Base-by-base conservation (phyloP, 257 asterid species). In the Nicotiana sylvestris region DNA sequence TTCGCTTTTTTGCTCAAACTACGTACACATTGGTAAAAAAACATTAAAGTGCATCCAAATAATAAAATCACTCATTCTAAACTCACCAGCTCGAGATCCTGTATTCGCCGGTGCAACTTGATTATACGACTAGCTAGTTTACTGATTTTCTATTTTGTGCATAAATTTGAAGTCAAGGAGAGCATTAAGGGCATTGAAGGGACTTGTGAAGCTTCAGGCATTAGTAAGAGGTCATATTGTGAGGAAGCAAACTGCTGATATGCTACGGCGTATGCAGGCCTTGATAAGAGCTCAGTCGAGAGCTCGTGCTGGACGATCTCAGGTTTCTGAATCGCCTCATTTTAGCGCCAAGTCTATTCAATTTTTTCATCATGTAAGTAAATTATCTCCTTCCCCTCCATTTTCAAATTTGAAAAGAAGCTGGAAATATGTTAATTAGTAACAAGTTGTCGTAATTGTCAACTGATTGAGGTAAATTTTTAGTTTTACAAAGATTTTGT, bases 191-290 rank as follows among this genome's bases (percentile, higher is more conserved):
- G 91, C 90, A 66, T 76, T 89, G 67, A 90, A 86, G 84, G 95
- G 93, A 74, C 79, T 91, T 84, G 90, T 87, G 82, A 90, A 92
- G 82, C 92, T 91, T 77, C 93, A 89, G 86, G 95, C 93, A 57
- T 90, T 90, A 66, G 91, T 89, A 65, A 88, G 91, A 74, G 21
- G 21, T 21, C 89, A 86, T 80, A 89, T 90, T 43, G 88, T 91
- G 25, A 81, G 87, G 62, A 85, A 85, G 60, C 87, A 82, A 85
- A 82, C 87, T 9, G 81, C 78, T 9, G 64, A 65, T 9, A 82
- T 84, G 21, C 56, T 77, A 29, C 61, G 87, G 49, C 80, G 87
- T 78, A 82, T 85, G 85, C 87, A 85, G 32, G 81, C 85, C 4
- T 64, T 82, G 35, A 79, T 82, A 51, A 77, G 85, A 4, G 87